Evolutionary conservation across 2,329 filamentous ascomycete genomes (phyloP), one percentile per base, ranked within the genome.

Genomic region (Dactylellina parvicollis): DNA sequence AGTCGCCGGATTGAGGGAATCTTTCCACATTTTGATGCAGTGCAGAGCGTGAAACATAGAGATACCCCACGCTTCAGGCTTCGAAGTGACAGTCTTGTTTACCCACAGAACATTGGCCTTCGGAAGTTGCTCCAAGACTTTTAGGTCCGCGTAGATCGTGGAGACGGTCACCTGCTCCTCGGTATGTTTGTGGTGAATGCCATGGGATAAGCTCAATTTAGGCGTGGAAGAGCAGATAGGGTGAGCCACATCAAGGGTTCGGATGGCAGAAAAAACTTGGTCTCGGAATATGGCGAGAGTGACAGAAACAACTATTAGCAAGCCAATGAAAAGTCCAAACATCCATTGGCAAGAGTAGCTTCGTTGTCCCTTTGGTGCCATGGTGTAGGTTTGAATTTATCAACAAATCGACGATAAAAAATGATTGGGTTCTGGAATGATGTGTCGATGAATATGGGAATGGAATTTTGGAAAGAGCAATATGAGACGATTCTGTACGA

Each of bases 21-120:
- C 54, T 14, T 57, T 57, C 54, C 54, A 57, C 54, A 57, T 57
- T 24, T 57, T 57, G 54, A 57, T 46, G 36, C 54, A 57, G 36
- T 57, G 54, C 12, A 57, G 36, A 46, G 54, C 54, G 36, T 57
- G 54, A 44, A 57, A 57, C 54, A 57, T 57, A 5, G 54, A 57
- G 14, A 57, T 57, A 28, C 54, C 54, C 54, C 54, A 57, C 12
- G 54, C 54, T 46, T 57, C 54, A 28, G 54, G 54, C 14, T 44
- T 44, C 8, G 54, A 42, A 28, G 10, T n/a, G 5, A 38, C 38
- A 5, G 54, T 57, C 20, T 57, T 57, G 36, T 57, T 57, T 20
- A 57, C 54, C 54, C 54, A 57, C 18, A 57, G 24, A 32, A 57
- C 54, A 20, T 57, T 57, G 9, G 54, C 54, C 34, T 57, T 57